Evolutionary conservation across 495 filamentous ascomycete species (phyloP).

Genomic region (Acidiella bohemica): DNA sequence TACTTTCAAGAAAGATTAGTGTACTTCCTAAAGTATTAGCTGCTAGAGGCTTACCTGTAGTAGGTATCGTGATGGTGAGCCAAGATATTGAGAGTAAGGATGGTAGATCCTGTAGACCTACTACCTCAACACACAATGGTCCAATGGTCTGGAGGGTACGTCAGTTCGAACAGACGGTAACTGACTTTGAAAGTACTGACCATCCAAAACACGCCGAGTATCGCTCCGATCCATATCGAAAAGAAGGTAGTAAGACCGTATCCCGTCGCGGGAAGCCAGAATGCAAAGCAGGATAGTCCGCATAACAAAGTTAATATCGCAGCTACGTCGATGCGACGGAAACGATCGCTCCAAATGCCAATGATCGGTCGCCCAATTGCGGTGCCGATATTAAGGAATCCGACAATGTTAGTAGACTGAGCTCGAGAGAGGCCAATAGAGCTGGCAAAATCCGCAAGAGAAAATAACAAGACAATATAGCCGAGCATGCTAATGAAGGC

Average conservation of each 20-base stretch:
- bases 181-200: not conserved
- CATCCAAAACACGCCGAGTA: constrained; percentile 59
- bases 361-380: constrained; percentile 53
- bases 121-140: constrained; percentile 63
- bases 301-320: constrained; percentile 43
- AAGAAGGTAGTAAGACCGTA: constrained; percentile 37
- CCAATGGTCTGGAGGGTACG: constrained; percentile 33
- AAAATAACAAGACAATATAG: constrained; percentile 35
- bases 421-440: constrained; percentile 46
- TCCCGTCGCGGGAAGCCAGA: constrained; percentile 57
- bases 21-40: not conserved
- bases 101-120: constrained; percentile 57
- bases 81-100: constrained; percentile 36
- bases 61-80: constrained; percentile 52
- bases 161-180: not conserved
- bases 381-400: constrained; percentile 57
- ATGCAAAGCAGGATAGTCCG: constrained; percentile 45
- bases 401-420: constrained; percentile 55
- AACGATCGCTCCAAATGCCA: constrained; percentile 49
- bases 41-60: constrained; percentile 32
- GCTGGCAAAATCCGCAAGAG: constrained; percentile 47
- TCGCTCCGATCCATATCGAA: constrained; percentile 36
- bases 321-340: constrained; percentile 56
- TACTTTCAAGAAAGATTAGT: not conserved
- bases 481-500: constrained; percentile 55